Evolutionary conservation across 495 filamentous ascomycete species (phyloP).

Genomic region (Aspergillus saccharolyticus): DNA sequence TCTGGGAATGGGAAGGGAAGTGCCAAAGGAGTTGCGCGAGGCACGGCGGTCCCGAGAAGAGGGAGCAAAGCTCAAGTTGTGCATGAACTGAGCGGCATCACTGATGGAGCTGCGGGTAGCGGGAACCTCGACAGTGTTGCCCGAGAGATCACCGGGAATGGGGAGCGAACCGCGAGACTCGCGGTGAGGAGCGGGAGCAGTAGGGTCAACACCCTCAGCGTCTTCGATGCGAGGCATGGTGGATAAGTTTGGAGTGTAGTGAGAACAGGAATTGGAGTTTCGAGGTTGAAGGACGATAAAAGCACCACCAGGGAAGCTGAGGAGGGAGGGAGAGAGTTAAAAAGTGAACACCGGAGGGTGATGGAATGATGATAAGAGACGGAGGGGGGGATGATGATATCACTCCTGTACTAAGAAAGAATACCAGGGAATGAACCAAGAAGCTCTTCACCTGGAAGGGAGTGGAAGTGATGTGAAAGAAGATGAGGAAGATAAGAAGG

Average conservation of each 20-base stretch:
- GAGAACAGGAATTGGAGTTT: constrained; percentile 10
- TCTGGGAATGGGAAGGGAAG: constrained; percentile 69
- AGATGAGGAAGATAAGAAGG: constrained; percentile 7
- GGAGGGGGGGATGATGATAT: constrained; percentile 1
- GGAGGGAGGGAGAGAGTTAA: constrained; percentile 7
- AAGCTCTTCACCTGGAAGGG: constrained; percentile 4
- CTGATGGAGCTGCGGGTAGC: constrained; percentile 64
- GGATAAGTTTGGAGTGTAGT: not conserved
- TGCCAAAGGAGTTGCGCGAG: constrained; percentile 76
- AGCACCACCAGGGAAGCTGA: not conserved
- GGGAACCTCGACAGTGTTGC: constrained; percentile 64
- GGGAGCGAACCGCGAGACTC: constrained; percentile 33
- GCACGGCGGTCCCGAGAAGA: constrained; percentile 62
- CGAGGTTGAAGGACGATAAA: constrained; percentile 1
- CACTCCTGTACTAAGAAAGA: not conserved
- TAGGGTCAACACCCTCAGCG: constrained; percentile 45
- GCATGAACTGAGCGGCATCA: constrained; percentile 67
- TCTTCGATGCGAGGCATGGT: constrained; percentile 61
- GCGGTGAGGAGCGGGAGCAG: constrained; percentile 27
- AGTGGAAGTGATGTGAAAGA: not conserved
- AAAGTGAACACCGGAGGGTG: not conserved
- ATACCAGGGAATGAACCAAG: not conserved
- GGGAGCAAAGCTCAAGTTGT: constrained; percentile 61
- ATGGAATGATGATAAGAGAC: constrained; percentile 2
- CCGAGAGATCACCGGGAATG: constrained; percentile 42